These are phyloP conservation scores for Pythium insidiosum DNA, from an alignment of 352 stramenopile species.

Conservation along the genomic window DNA sequence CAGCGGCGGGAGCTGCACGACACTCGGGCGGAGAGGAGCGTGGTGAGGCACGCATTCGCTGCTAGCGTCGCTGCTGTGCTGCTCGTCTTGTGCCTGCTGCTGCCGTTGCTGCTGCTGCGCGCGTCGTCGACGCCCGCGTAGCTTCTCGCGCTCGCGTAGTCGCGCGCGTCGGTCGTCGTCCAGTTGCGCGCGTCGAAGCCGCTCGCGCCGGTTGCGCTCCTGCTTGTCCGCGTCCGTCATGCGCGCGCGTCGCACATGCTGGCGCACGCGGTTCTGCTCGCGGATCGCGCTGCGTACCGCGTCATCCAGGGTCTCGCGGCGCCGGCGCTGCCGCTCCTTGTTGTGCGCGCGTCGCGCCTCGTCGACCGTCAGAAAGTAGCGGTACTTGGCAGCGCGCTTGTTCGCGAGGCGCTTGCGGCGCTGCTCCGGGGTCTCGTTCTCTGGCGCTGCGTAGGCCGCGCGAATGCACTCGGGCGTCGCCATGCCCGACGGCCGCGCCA, in stretches of 20 bases:
- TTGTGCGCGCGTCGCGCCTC: slow-evolving; percentile 4
- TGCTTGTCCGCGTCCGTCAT: slow-evolving; percentile 31
- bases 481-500: no score
- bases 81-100: slow-evolving; percentile 1
- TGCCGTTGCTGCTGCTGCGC: slow-evolving; percentile 10
- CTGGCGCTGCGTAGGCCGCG: slow-evolving; percentile 31
- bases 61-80: background rate
- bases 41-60: background rate
- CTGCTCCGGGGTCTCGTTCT: slow-evolving; percentile 33
- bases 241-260: slow-evolving; percentile 36
- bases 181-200: slow-evolving; percentile 29
- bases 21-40: background rate
- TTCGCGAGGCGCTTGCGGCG: slow-evolving; percentile 45
- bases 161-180: slow-evolving; percentile 27
- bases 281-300: slow-evolving; percentile 23
- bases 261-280: slow-evolving; percentile 52
- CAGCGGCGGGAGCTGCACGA: slow-evolving; percentile 4
- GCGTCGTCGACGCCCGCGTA: slow-evolving; percentile 30
- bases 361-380: slow-evolving; percentile 25
- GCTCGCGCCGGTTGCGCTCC: slow-evolving; percentile 41
- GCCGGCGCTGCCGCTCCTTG: slow-evolving; percentile 18
- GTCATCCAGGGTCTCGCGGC: slow-evolving; percentile 42
- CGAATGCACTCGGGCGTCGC: slow-evolving; percentile 49
- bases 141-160: slow-evolving; percentile 35
- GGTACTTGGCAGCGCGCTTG: slow-evolving; percentile 63